These are phyloP conservation scores for Thielaviopsis musarum DNA, from an alignment of 2,329 filamentous ascomycete genomes.

Conservation along the genomic window DNA sequence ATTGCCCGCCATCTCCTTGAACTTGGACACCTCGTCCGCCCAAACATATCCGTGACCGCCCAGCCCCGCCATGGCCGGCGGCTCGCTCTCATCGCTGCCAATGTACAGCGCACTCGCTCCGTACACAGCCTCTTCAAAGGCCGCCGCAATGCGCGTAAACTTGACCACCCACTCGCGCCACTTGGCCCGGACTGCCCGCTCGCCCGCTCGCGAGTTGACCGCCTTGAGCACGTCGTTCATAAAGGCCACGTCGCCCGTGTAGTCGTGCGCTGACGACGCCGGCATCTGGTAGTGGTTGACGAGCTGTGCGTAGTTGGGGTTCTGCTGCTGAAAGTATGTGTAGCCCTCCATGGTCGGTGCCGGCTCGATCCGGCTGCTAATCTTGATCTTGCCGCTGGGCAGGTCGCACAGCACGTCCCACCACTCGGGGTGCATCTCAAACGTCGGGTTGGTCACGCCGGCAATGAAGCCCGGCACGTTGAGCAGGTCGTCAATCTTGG, in stretches of 20 bases:
- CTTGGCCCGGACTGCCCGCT: slow-evolving; percentile 77
- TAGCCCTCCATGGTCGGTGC: slow-evolving; percentile 72
- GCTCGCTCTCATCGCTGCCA: slow-evolving; percentile 54
- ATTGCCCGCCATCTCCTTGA: slow-evolving; percentile 77
- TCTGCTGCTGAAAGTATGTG: slow-evolving; percentile 72
- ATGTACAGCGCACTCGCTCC: slow-evolving; percentile 82
- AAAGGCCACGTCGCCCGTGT: slow-evolving; percentile 76
- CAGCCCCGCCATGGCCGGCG: slow-evolving; percentile 35
- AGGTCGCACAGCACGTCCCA: slow-evolving; percentile 95
- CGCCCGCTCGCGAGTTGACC: slow-evolving; percentile 72
- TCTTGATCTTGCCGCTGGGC: slow-evolving; percentile 82
- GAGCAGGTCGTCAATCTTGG: slow-evolving; percentile 90
- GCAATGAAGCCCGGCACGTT: slow-evolving; percentile 96
- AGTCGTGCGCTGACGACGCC: slow-evolving; percentile 34
- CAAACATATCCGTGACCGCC: slow-evolving; percentile 90
- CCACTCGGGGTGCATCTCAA: slow-evolving; percentile 90
- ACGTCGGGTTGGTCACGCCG: slow-evolving; percentile 92
- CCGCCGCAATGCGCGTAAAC: slow-evolving; percentile 80
- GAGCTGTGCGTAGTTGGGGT: slow-evolving; percentile 37
- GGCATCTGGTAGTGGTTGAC: slow-evolving; percentile 23
- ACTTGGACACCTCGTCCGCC: slow-evolving; percentile 64
- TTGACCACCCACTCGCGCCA: slow-evolving; percentile 91
- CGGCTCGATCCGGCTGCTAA: slow-evolving; percentile 71
- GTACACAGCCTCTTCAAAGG: slow-evolving; percentile 91
- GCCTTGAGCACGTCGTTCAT: slow-evolving; percentile 74